These are phyloP conservation scores for Pleurotus salmoneostramineus DNA, from an alignment of 768 basidiomycete species.

Conservation along the genomic window DNA sequence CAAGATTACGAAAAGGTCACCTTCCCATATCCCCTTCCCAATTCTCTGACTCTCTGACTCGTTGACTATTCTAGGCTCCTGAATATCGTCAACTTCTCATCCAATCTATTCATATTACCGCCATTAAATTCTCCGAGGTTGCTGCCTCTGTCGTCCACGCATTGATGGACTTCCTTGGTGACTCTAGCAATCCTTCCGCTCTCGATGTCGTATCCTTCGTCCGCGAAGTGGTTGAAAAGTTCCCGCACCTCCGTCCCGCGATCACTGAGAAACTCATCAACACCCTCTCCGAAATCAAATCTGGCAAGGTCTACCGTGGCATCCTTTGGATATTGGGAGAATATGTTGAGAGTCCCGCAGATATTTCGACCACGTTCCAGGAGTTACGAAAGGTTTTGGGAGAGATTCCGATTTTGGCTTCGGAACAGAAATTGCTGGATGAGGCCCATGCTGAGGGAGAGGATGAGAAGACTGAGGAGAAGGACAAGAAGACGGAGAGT, in stretches of 20 bases:
- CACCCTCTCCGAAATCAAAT: constrained; percentile 85
- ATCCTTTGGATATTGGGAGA: constrained; percentile 99
- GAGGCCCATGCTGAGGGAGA: constrained; percentile 51
- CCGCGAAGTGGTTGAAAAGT: constrained; percentile 94
- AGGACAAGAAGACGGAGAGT: constrained; percentile 43
- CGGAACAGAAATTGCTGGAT: constrained; percentile 80
- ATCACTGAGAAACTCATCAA: constrained; percentile 84
- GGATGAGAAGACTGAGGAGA: constrained; percentile 44
- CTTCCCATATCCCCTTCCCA: no score
- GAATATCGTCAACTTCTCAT: constrained; percentile 97
- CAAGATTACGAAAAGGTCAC: constrained; percentile 87
- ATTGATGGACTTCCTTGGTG: constrained; percentile 91
- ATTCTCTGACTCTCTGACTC: neutral
- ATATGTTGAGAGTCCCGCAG: constrained; percentile 67
- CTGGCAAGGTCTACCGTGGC: constrained; percentile 95
- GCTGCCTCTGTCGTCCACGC: constrained; percentile 94
- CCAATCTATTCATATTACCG: constrained; percentile 94
- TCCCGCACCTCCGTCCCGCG: constrained; percentile 77
- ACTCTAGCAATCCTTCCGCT: constrained; percentile 92
- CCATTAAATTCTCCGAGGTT: constrained; percentile 95
- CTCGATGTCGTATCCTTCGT: constrained; percentile 85
- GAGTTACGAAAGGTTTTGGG: constrained; percentile 86
- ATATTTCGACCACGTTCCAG: constrained; percentile 69
- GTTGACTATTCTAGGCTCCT: constrained; percentile 51
- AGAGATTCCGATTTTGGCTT: constrained; percentile 95